Conservation (phyloP, 306 rosid genomes). For the Prunus mongolica region DNA sequence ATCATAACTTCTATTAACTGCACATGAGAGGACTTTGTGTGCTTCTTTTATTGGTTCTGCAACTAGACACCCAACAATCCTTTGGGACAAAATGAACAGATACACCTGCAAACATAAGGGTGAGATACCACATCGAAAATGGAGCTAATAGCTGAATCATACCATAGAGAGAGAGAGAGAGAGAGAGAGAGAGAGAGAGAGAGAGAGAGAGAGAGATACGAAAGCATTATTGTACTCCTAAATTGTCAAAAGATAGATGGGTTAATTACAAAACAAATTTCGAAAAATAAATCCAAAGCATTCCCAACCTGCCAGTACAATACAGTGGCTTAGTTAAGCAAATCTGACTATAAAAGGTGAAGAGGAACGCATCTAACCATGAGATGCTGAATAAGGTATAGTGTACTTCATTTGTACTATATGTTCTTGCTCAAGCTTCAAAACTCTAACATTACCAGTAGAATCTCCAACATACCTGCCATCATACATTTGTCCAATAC, state of each 20-base stretch:
- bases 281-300: not conserved
- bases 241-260: not conserved
- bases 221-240: not conserved
- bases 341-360: not conserved
- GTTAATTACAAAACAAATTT: too few species aligned
- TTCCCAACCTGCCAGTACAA: slow-evolving; percentile 41
- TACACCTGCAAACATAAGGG: slow-evolving; percentile 42
- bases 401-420: slow-evolving; percentile 53
- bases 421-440: slow-evolving; percentile 58
- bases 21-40: slow-evolving; percentile 48
- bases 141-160: not conserved
- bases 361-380: slow-evolving; percentile 45
- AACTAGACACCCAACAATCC: slow-evolving; percentile 61
- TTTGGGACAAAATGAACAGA: slow-evolving; percentile 52
- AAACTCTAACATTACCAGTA: slow-evolving; percentile 62
- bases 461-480: slow-evolving; percentile 75
- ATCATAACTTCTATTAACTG: slow-evolving; percentile 19
- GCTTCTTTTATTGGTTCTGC: slow-evolving; percentile 74
- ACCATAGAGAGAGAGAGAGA: not conserved
- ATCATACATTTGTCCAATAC: slow-evolving; percentile 16
- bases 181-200: not conserved
- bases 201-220: not conserved
- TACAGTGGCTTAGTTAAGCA: not conserved
- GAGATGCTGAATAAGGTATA: slow-evolving; percentile 64
- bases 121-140: not conserved